Conservation (phyloP, 306 rosid species). For the Castanospermum australe region DNA sequence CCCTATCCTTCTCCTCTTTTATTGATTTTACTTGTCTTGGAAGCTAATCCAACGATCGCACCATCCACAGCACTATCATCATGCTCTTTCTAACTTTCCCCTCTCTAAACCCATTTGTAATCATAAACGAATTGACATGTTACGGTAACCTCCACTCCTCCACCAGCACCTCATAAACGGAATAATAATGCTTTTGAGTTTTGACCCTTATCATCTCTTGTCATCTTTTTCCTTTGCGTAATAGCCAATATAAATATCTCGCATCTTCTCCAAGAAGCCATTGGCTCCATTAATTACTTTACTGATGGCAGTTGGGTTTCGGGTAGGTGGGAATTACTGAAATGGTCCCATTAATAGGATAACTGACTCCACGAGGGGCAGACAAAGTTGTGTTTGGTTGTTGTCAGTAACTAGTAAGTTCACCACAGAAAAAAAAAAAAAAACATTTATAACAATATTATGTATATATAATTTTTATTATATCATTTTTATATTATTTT, state of each 20-base stretch:
- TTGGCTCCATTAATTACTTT: neutral
- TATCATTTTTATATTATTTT: too few species aligned
- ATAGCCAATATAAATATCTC: constrained; percentile 25
- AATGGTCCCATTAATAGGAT: constrained; percentile 30
- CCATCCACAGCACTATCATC: constrained; percentile 33
- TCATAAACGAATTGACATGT: constrained; percentile 21
- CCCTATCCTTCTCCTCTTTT: constrained; percentile 17
- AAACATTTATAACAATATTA: too few species aligned
- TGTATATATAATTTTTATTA: too few species aligned
- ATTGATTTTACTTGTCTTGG: constrained; percentile 54
- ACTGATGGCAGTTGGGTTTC: constrained; percentile 37
- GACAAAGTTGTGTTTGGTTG: too few species aligned
- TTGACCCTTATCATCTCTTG: neutral
- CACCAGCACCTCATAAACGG: neutral
- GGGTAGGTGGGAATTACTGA: constrained; percentile 29
- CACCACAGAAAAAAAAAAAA: too few species aligned
- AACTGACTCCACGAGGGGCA: neutral
- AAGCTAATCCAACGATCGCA: constrained; percentile 43
- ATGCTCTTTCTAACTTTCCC: constrained; percentile 8
- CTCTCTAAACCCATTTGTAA: constrained; percentile 2
- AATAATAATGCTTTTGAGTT: constrained; percentile 13
- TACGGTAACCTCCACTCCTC: constrained; percentile 34
- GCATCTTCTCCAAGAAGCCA: neutral
- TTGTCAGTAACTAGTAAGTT: too few species aligned
- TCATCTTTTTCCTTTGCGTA: constrained; percentile 11